These are phyloP conservation scores for Curvularia spicifera DNA, from an alignment of 2,329 filamentous ascomycete species.

Conservation along the genomic window DNA sequence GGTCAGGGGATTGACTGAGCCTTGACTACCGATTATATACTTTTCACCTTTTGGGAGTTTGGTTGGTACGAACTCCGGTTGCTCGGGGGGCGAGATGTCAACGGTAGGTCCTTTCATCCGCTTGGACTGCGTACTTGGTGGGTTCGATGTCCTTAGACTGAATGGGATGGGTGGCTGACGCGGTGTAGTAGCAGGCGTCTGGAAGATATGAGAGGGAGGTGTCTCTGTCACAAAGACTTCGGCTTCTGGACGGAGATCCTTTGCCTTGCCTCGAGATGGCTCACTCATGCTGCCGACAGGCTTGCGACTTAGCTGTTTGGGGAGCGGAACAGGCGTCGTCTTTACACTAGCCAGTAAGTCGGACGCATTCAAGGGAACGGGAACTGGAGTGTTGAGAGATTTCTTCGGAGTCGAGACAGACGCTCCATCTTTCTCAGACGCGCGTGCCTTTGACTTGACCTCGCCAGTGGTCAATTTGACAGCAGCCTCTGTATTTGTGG, in stretches of 20 bases:
- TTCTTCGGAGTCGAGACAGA: not conserved
- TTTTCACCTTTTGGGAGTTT: not conserved
- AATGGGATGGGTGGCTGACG: conserved; percentile 23
- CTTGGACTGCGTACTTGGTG: conserved; percentile 1
- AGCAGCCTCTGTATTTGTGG: not conserved
- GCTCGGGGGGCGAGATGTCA: conserved; percentile 7
- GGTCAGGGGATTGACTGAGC: conserved; percentile 7
- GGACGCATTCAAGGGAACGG: not conserved
- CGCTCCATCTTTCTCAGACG: not conserved
- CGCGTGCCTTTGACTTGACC: conserved; percentile 8
- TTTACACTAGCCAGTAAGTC: conserved; percentile 7
- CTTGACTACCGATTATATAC: conserved; percentile 4
- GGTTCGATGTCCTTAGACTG: conserved; percentile 8
- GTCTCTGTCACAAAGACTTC: conserved; percentile 24
- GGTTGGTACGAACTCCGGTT: not conserved
- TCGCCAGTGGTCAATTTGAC: not conserved
- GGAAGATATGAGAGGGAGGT: conserved; percentile 19
- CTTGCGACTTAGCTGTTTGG: not conserved
- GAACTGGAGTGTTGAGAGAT: not conserved
- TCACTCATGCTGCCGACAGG: not conserved
- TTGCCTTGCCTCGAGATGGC: not conserved
- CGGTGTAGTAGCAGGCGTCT: not conserved
- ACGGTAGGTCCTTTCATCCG: conserved; percentile 2
- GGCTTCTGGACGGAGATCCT: conserved; percentile 1
- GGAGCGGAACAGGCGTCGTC: conserved; percentile 16